Percentiles rank a stretch among this genome's conserved stretches.
Evolutionary conservation across 2,329 filamentous ascomycete genomes (phyloP).

Genomic region (Neofusicoccum kwambonambiense): DNA sequence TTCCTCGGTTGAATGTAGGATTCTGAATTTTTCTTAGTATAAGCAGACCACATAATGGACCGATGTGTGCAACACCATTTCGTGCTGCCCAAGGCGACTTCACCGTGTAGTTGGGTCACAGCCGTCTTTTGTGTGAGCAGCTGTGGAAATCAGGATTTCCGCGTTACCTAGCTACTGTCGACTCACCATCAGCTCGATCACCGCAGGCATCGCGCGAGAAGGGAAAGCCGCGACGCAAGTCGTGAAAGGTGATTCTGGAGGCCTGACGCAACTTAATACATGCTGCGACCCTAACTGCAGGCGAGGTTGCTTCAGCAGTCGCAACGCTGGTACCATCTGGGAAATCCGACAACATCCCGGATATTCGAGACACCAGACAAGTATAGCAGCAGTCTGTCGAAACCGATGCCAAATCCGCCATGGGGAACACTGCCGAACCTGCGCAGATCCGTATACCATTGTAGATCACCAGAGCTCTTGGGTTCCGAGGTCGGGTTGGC

Average conservation of each 20-base stretch:
- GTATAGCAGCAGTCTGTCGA: conserved; percentile 83
- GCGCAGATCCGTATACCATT: conserved; percentile 87
- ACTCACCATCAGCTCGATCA: neutral
- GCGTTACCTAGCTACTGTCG: neutral
- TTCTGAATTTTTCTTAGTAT: neutral
- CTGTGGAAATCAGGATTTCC: neutral
- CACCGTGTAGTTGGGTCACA: neutral
- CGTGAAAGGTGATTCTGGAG: neutral
- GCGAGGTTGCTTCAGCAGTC: conserved; percentile 41
- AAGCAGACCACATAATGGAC: neutral
- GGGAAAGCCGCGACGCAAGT: neutral
- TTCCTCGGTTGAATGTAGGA: neutral
- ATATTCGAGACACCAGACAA: conserved; percentile 78
- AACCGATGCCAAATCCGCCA: conserved; percentile 86
- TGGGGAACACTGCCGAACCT: conserved; percentile 90
- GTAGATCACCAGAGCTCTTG: conserved; percentile 46
- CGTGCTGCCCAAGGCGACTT: neutral
- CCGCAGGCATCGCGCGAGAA: neutral
- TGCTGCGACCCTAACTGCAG: neutral
- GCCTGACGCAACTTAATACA: neutral
- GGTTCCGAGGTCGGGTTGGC: neutral
- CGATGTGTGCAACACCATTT: neutral
- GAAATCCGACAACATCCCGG: conserved; percentile 82
- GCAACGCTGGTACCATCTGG: conserved; percentile 64
- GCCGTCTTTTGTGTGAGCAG: conserved; percentile 1